A percentile compares a stretch with the other conserved stretches of the same genome.
These are phyloP conservation scores for Litsea cubeba DNA, from an alignment of 164 flowering plant genomes.

Conservation along the genomic window DNA sequence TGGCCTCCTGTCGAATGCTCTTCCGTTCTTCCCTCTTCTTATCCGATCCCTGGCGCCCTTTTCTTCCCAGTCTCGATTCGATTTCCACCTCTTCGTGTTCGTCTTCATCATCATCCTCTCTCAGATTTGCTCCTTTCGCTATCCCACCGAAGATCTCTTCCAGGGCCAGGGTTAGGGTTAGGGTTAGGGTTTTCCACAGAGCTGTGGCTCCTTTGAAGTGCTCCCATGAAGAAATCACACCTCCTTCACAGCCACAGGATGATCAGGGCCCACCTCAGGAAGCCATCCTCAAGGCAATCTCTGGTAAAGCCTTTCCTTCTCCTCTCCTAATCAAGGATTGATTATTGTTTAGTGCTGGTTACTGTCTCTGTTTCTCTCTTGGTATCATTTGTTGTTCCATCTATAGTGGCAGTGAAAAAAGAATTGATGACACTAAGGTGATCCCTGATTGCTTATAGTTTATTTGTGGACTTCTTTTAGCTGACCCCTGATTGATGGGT, in stretches of 20 bases:
- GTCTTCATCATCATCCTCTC: conserved; percentile 7
- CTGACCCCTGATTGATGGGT: too few relatives aligned
- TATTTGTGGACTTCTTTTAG: too few relatives aligned
- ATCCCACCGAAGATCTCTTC: not conserved
- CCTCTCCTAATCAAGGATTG: not conserved
- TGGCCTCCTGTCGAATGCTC: conserved; percentile 41
- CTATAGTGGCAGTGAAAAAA: too few relatives aligned
- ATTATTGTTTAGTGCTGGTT: too few relatives aligned
- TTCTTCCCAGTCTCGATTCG: conserved; percentile 4
- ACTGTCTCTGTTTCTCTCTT: too few relatives aligned
- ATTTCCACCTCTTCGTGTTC: not conserved
- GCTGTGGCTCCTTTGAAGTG: conserved; percentile 20
- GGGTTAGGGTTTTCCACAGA: conserved; percentile 17
- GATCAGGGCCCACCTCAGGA: conserved; percentile 86
- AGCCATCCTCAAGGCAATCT: conserved; percentile 66
- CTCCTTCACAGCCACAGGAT: conserved; percentile 27
- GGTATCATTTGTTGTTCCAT: too few relatives aligned
- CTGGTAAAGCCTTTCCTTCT: conserved; percentile 5
- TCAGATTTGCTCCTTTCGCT: conserved; percentile 1
- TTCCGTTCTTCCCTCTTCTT: conserved; percentile 34
- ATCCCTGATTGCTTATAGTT: too few relatives aligned
- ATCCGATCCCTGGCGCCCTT: conserved; percentile 40
- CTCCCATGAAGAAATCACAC: conserved; percentile 23
- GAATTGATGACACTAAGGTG: too few relatives aligned
- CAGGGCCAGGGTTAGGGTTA: not conserved